Evolutionary conservation across 1,139 yeast species (phyloP), one percentile per base, ranked within the genome.

Genomic region (Debaryomycetaceae sp.): DNA sequence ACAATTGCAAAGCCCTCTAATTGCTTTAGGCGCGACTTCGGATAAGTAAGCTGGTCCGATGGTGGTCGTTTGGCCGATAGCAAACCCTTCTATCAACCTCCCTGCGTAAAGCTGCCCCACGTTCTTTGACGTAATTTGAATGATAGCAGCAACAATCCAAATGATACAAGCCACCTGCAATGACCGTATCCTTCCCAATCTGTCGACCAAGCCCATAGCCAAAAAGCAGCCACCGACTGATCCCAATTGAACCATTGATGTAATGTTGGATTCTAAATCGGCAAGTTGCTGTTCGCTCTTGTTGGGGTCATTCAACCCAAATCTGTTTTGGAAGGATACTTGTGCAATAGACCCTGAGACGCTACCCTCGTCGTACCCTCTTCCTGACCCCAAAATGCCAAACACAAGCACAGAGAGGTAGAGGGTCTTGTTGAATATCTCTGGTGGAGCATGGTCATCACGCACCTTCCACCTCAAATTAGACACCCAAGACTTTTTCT

Each of bases 311-410:
- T 56, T 51, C 36, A 81, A 66, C 2, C 83, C 83, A 55, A 79
- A 79, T 47, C 62, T 65, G 2, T 54, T 42, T 39, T 57, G 60
- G 58, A 81, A 81, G 1, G 79, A 63, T 3, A 57, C 58, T 51
- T 73, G 80, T 3, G 77, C 72, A 35, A 72, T 64, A 3, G 71
- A 60, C 7, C 81, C 82, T n/a, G 79, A 60, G 39, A 65, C 40
- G 49, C 65, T 64, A 41, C 86, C 87, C 60, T 81, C 86, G 58
- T 81, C 87, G 44, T 70, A 73, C 13, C 87, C 87, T 58, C 86
- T 65, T 8, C 83, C 82, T 24, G 80, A 70, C 9, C 87, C 87
- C 44, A 79, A 62, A 24, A 80, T 57, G 39, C 86, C 86, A 60
- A 80, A 81, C 4, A 79, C 74, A 40, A 76, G 63, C 9, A 80